A percentile compares a stretch with the other conserved stretches of the same genome.
phyloP scores from a whole-genome alignment of 2,329 filamentous ascomycete genomes.

The Trichoderma sp. region DNA sequence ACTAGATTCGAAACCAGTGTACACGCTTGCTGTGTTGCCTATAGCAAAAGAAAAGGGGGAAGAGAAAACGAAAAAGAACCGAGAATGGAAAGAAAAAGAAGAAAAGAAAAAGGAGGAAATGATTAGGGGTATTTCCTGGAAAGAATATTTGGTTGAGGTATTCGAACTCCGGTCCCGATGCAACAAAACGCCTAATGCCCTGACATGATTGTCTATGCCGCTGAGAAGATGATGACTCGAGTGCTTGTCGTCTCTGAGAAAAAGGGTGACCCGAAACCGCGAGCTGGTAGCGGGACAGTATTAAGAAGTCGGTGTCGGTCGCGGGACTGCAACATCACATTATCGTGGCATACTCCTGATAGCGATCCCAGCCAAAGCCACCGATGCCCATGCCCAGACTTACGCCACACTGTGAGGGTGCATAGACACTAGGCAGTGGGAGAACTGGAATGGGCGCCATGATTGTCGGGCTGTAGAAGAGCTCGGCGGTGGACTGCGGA shows the following conservation, averaged over 20 bases:
- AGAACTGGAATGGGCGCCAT: conserved; percentile 71
- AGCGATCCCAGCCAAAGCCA: conserved; percentile 80
- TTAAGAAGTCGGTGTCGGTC: conserved; percentile 48
- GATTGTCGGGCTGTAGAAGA: conserved; percentile 78
- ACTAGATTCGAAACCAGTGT: conserved; percentile 32
- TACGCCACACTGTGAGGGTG: conserved; percentile 74
- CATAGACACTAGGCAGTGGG: conserved; percentile 81
- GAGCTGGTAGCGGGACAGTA: conserved; percentile 27
- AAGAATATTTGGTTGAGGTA: conserved; percentile 35
- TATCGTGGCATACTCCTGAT: conserved; percentile 79
- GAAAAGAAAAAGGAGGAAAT: conserved; percentile 22
- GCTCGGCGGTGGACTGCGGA: conserved; percentile 67
- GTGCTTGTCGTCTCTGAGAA: conserved; percentile 17
- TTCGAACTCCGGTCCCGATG: conserved; percentile 43
- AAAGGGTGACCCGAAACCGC: conserved; percentile 6
- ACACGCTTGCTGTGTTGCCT: conserved; percentile 47
- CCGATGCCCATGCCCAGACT: conserved; percentile 46
- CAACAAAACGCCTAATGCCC: conserved; percentile 42
- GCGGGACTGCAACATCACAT: conserved; percentile 70
- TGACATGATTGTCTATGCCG: conserved; percentile 37
- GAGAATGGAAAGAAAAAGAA: conserved; percentile 34
- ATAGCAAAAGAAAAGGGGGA: too few relatives aligned
- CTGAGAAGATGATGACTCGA: conserved; percentile 34
- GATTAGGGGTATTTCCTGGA: conserved; percentile 27
- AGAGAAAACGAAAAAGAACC: conserved; percentile 33